A percentile compares a stretch with the other conserved stretches of the same genome.
Conservation (phyloP, 352 stramenopile species). For the Phytophthora cryptogea region DNA sequence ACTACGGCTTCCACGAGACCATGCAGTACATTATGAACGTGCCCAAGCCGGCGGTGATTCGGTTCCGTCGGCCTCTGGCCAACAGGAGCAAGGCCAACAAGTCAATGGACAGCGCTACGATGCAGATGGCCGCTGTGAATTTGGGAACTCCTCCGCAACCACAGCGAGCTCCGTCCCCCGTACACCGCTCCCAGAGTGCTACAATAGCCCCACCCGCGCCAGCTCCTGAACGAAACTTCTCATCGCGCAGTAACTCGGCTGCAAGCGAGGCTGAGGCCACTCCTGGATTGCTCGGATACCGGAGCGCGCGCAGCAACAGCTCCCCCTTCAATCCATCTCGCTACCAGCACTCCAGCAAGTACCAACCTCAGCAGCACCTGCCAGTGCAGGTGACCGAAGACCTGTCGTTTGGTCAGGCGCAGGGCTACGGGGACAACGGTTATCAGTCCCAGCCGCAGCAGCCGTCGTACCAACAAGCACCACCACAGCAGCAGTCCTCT, state of each 20-base stretch:
- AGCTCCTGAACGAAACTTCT: constrained; percentile 17
- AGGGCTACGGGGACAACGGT: constrained; percentile 27
- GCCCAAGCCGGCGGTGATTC: constrained; percentile 76
- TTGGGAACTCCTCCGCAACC: constrained; percentile 8
- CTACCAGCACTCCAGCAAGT: constrained; percentile 29
- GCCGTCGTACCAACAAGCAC: constrained; percentile 16
- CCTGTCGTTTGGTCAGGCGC: constrained; percentile 29
- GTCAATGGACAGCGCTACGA: constrained; percentile 12
- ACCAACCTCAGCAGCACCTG: constrained; percentile 26
- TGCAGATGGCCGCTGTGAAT: constrained; percentile 32
- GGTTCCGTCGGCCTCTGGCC: constrained; percentile 52
- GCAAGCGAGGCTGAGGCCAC: constrained; percentile 26
- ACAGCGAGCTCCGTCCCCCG: constrained; percentile 21
- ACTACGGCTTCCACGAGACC: constrained; percentile 72
- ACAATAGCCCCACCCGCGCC: constrained; percentile 11
- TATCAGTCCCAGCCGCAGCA: constrained; percentile 25
- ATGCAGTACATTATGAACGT: constrained; percentile 90
- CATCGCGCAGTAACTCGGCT: constrained; percentile 24
- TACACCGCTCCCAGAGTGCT: constrained; percentile 6
- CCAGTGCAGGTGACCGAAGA: constrained; percentile 30
- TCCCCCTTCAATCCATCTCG: constrained; percentile 25
- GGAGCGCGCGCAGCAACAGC: constrained; percentile 31
- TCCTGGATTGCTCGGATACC: constrained; percentile 34
- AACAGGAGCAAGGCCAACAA: constrained; percentile 33
- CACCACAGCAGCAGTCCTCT: constrained; percentile 12